phyloP scores from a whole-genome alignment of 257 asterid genomes.

The Misopates orontium region DNA sequence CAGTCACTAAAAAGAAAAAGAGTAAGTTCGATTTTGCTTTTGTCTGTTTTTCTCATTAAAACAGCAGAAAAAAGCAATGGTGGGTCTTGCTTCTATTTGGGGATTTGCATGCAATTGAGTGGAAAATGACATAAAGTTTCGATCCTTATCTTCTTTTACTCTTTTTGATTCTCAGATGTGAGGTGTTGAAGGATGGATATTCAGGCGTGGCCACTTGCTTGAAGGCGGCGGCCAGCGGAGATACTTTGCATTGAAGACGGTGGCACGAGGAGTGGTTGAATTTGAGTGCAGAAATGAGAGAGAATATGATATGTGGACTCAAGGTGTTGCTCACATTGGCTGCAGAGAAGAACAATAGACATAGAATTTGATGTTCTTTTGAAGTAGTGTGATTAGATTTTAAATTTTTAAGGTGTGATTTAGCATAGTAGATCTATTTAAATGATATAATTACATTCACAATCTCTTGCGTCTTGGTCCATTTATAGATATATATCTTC shows the following conservation, averaged over 20 bases:
- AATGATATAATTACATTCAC: too few species aligned
- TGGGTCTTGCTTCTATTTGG: conserved; percentile 52
- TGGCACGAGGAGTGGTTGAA: conserved; percentile 76
- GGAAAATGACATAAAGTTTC: conserved; percentile 31
- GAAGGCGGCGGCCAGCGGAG: conserved; percentile 79
- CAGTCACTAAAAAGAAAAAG: conserved; percentile 99
- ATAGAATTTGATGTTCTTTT: conserved; percentile 39
- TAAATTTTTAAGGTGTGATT: too few species aligned
- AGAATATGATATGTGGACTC: conserved; percentile 93
- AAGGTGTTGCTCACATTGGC: conserved; percentile 85
- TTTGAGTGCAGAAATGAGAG: conserved; percentile 83
- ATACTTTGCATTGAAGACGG: conserved; percentile 79
- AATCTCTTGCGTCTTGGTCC: too few species aligned
- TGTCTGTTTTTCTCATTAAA: conserved; percentile 55
- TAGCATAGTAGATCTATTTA: too few species aligned
- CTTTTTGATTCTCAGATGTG: conserved; percentile 55
- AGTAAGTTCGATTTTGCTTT: conserved; percentile 49
- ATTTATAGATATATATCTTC: too few species aligned
- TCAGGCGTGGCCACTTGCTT: conserved; percentile 92
- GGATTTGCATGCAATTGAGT: conserved; percentile 44
- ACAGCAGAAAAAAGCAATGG: conserved; percentile 14
- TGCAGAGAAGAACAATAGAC: conserved; percentile 67
- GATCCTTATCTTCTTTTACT: conserved; percentile 21
- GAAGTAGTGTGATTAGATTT: too few species aligned
- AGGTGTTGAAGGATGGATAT: conserved; percentile 73